A percentile compares a stretch with the other conserved stretches of the same genome.
These are phyloP conservation scores for Pythium guiyangense DNA, from an alignment of 352 stramenopile genomes.

Conservation along the genomic window DNA sequence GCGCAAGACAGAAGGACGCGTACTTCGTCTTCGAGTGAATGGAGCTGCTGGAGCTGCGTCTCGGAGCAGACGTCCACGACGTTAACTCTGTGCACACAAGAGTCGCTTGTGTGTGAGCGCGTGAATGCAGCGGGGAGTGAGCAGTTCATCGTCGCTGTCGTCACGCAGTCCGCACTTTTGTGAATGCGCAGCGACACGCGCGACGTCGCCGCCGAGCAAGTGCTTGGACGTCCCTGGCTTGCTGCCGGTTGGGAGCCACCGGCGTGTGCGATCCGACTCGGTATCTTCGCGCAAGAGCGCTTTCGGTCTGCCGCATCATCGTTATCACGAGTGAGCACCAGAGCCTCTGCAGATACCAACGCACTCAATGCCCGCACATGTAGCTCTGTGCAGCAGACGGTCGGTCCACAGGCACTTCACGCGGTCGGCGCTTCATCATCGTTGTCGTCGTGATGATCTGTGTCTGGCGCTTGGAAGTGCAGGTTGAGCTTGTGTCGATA, in stretches of 20 bases:
- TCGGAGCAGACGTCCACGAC: conserved; percentile 31
- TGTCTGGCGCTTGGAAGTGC: too few relatives aligned
- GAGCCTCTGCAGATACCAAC: background rate
- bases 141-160: background rate
- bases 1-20: background rate
- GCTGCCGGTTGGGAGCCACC: conserved; percentile 52
- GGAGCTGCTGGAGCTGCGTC: conserved; percentile 22
- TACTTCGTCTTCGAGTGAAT: conserved; percentile 42
- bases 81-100: conserved; percentile 17
- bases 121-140: background rate
- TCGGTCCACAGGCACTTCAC: conserved; percentile 51
- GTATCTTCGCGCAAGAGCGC: conserved; percentile 26
- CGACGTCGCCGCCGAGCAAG: conserved; percentile 18
- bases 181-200: conserved; percentile 14
- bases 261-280: background rate
- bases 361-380: conserved; percentile 23
- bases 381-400: conserved; percentile 52
- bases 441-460: too few relatives aligned
- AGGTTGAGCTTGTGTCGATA: too few relatives aligned
- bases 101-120: background rate
- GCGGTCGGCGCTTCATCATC: conserved; percentile 19
- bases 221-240: conserved; percentile 55
- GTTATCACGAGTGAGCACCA: background rate
- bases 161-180: background rate
- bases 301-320: conserved; percentile 14